Conservation (phyloP, 1,284 basidiomycete genomes). For the Cystobasidium pallidum region DNA sequence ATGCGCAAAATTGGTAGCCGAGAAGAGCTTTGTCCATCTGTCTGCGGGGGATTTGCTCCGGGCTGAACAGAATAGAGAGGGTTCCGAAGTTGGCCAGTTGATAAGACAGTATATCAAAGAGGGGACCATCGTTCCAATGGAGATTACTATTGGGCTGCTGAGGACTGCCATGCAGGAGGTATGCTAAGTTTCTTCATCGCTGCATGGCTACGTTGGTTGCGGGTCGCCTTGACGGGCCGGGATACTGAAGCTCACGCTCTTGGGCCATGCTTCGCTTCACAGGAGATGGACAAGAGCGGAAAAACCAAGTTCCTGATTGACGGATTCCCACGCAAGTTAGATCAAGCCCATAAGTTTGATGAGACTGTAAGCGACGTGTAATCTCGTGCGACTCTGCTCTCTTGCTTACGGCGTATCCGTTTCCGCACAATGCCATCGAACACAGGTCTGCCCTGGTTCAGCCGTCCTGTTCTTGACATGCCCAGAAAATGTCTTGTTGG, state of each 20-base stretch:
- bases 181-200: no score
- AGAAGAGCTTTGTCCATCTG: conserved; percentile 90
- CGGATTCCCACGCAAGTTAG: conserved; percentile 98
- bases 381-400: neutral
- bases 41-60: conserved; percentile 94
- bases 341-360: conserved; percentile 94
- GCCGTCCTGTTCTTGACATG: conserved; percentile 88
- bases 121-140: conserved; percentile 94
- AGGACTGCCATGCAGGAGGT: conserved; percentile 85
- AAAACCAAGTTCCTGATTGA: conserved; percentile 91
- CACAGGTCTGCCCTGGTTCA: conserved; percentile 75
- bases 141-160: conserved; percentile 93
- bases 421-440: neutral
- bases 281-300: conserved; percentile 63
- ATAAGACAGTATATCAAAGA: conserved; percentile 89
- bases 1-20: conserved; percentile 81
- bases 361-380: conserved; percentile 65
- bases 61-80: conserved; percentile 85
- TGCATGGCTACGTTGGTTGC: no score
- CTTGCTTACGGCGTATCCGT: neutral
- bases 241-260: no score
- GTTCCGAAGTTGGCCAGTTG: conserved; percentile 81
- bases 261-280: conserved; percentile 29
- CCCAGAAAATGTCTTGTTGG: conserved; percentile 83
- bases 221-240: no score